These are phyloP conservation scores for Salvia miltiorrhiza DNA, from an alignment of 257 asterid genomes.

Conservation along the genomic window DNA sequence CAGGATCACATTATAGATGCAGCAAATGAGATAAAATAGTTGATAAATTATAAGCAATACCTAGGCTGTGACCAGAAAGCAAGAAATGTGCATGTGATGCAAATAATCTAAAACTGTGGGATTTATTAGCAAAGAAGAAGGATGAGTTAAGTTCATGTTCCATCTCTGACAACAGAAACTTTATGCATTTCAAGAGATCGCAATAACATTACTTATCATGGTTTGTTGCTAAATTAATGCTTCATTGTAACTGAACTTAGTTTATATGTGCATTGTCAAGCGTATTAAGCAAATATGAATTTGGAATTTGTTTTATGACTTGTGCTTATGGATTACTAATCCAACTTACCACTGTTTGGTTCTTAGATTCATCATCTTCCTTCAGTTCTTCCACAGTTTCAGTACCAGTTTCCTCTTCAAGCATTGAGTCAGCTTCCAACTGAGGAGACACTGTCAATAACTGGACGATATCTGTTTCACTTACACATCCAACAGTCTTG, in stretches of 20 bases:
- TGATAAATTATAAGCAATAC: neutral
- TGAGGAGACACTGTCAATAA: slow-evolving; percentile 26
- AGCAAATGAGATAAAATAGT: neutral
- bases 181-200: neutral
- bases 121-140: neutral
- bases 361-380: slow-evolving; percentile 32
- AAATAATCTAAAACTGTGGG: neutral
- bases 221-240: neutral
- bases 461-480: slow-evolving; percentile 20
- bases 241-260: neutral
- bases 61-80: neutral
- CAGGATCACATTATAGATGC: neutral
- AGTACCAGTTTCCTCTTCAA: slow-evolving; percentile 33
- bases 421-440: slow-evolving; percentile 34
- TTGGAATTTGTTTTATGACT: neutral
- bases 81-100: no score
- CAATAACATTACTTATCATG: neutral
- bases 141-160: neutral
- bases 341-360: slow-evolving; percentile 40
- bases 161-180: neutral
- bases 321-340: slow-evolving; percentile 2
- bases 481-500: slow-evolving; percentile 24
- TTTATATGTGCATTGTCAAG: neutral
- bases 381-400: slow-evolving; percentile 17
- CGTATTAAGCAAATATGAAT: neutral